Percentiles rank a stretch among this genome's conserved stretches.
Conservation (phyloP, 768 basidiomycete species). For the Mycena pura region DNA sequence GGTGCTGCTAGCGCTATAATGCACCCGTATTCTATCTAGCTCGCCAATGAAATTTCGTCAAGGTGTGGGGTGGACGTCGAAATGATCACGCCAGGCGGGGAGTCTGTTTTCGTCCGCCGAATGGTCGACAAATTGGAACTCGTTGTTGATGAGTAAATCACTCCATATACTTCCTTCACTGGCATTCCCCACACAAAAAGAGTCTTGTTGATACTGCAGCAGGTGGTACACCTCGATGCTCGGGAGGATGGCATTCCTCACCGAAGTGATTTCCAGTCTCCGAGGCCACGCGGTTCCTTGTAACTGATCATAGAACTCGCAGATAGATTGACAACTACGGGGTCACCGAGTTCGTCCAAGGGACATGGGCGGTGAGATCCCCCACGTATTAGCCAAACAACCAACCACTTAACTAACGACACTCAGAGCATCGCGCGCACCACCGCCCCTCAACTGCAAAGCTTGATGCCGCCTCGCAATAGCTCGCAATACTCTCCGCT, state of each 20-base stretch:
- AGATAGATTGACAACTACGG: slow-evolving; percentile 85
- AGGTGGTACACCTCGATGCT: slow-evolving; percentile 97
- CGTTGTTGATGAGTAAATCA: slow-evolving; percentile 62
- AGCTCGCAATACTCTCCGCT: slow-evolving; percentile 64
- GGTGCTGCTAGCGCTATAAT: no score
- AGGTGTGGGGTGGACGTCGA: slow-evolving; percentile 88
- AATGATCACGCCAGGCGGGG: slow-evolving; percentile 91
- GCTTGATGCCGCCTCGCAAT: slow-evolving; percentile 61
- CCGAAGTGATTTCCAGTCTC: slow-evolving; percentile 62
- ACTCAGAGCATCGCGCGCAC: slow-evolving; percentile 44
- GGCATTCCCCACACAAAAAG: not conserved
- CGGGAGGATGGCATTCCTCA: slow-evolving; percentile 82
- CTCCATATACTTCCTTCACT: no score
- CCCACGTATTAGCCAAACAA: slow-evolving; percentile 68
- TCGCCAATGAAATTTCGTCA: not conserved
- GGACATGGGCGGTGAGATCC: no score
- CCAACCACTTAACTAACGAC: no score
- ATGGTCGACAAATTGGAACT: slow-evolving; percentile 76
- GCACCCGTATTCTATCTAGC: no score
- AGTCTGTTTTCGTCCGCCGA: slow-evolving; percentile 72
- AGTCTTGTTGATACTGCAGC: not conserved
- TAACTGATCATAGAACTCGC: not conserved
- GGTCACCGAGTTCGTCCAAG: slow-evolving; percentile 83
- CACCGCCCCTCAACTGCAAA: slow-evolving; percentile 49
- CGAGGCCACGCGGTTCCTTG: slow-evolving; percentile 44